Evolutionary conservation across 345 rosid genomes (phyloP), one percentile per base, ranked within the genome.

Genomic region (Citrus inodora): DNA sequence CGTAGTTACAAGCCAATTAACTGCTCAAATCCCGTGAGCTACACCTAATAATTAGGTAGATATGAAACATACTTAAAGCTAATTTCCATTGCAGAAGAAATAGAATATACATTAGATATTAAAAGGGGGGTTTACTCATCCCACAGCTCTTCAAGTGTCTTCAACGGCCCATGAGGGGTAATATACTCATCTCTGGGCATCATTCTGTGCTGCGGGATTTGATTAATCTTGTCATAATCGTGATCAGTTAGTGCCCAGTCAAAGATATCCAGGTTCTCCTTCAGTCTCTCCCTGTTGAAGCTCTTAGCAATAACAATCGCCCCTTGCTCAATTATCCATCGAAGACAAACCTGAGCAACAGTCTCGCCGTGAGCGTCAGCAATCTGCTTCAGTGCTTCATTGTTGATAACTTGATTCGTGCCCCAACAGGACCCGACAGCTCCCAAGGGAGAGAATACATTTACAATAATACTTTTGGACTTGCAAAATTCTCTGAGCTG

Each of bases 311-410:
- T 64, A 4, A 67, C n/a, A 40, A 74, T 66, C 11, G 32, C 70
- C 6, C 77, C 78, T 67, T 76, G 83, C 74, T 72, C 80, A 32
- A 65, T 11, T 46, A 77, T 30, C 78, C 80, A 78, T 63, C 79
- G 70, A 33, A 70, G 42, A 69, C 74, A 67, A 32, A 81, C 78
- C 63, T 59, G 63, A 59, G 30, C 63, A 59, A 59, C 30, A n/a
- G 63, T 59, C 63, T 59, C 4, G 25, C 63, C 16, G 11, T 24
- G 25, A 59, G 63, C 30, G 5, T 25, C 10, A n/a, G 63, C 16
- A 59, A 59, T 59, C 63, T 59, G 14, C 27, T 59, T 59, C 63
- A 59, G 30, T 9, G 13, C 14, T 25, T 59, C 63, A 24, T 59
- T 59, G 28, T 27, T 13, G 16, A 61, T 13, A 14, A 61, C 65